Conservation (phyloP, 2,329 filamentous ascomycete genomes). For the Fusarium sacchari region DNA sequence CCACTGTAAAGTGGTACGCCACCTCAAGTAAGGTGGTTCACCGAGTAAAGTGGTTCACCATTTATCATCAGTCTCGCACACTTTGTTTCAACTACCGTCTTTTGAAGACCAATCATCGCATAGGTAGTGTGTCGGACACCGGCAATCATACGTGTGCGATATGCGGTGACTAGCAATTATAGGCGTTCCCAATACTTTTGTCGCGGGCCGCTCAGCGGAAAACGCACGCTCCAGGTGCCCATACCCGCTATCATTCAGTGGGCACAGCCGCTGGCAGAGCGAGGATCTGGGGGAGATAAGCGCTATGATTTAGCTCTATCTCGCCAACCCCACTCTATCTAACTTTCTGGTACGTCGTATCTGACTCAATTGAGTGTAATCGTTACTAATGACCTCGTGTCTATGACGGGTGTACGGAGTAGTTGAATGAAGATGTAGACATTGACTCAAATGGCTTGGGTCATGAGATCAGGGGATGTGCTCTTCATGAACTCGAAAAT, state of each 20-base stretch:
- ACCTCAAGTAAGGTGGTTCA: no score
- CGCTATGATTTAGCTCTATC: neutral
- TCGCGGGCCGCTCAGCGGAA: neutral
- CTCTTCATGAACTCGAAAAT: neutral
- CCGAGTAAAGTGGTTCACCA: no score
- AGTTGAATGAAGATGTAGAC: neutral
- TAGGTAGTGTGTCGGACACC: neutral
- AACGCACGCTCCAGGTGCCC: neutral
- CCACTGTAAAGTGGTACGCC: no score
- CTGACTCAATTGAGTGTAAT: neutral
- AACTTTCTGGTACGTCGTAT: no score
- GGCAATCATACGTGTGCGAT: neutral
- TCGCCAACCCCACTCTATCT: neutral
- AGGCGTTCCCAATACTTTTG: neutral
- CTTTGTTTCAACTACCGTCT: neutral
- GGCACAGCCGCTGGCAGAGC: neutral
- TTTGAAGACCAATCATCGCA: neutral
- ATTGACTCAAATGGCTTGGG: neutral
- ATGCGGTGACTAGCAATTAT: neutral
- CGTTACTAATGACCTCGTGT: neutral
- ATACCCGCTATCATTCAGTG: neutral
- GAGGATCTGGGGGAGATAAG: neutral
- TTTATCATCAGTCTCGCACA: neutral
- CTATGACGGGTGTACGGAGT: neutral
- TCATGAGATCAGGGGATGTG: neutral